phyloP scores from a whole-genome alignment of 1,139 yeast species.

The Scheffersomyces illinoinensis region DNA sequence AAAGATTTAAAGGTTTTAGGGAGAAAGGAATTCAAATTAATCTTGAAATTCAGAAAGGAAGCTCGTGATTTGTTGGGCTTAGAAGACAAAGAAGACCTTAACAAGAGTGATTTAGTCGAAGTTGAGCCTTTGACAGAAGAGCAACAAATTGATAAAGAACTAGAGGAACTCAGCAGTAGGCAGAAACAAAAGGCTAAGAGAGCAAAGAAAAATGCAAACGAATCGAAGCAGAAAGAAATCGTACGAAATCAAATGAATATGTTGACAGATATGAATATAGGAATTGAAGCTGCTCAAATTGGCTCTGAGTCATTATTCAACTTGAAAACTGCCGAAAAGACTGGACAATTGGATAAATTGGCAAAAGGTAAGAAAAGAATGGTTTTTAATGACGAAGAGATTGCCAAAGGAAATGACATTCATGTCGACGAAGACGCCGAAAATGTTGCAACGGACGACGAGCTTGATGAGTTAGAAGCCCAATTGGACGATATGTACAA shows the following conservation, averaged over 20 bases:
- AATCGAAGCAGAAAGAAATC: constrained; percentile 83
- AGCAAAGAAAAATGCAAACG: constrained; percentile 80
- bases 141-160: constrained; percentile 83
- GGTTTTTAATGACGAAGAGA: constrained; percentile 61
- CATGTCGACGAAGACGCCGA: constrained; percentile 43
- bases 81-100: constrained; percentile 51
- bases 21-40: constrained; percentile 82
- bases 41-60: constrained; percentile 84
- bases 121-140: constrained; percentile 82
- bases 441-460: constrained; percentile 54
- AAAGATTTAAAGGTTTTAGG: constrained; percentile 93
- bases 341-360: constrained; percentile 74
- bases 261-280: constrained; percentile 90
- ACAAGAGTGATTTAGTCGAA: constrained; percentile 50
- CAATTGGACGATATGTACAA: constrained; percentile 83
- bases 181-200: constrained; percentile 72
- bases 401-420: constrained; percentile 56
- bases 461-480: constrained; percentile 71
- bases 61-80: constrained; percentile 79
- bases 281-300: constrained; percentile 85
- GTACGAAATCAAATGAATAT: constrained; percentile 94
- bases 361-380: constrained; percentile 82
- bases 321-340: constrained; percentile 77
- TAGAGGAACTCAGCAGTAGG: constrained; percentile 69
- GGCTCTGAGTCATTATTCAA: constrained; percentile 84